Evolutionary conservation across 768 basidiomycete species (phyloP), one percentile per base, ranked within the genome.

Genomic region (Mycena polygramma): DNA sequence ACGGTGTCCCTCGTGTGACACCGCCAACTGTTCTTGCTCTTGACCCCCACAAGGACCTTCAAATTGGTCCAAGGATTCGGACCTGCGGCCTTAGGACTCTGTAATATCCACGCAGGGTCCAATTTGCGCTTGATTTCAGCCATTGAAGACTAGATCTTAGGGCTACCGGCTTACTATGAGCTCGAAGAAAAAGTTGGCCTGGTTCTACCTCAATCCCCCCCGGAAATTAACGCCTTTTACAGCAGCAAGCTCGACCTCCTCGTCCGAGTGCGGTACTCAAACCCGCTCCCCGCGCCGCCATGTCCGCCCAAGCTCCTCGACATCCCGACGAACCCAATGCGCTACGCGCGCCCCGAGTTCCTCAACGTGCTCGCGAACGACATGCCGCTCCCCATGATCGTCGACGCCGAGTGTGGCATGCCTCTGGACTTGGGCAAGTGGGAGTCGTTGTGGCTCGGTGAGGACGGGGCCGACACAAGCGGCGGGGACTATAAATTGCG

Each of bases 371-470:
- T 98, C 45, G 92, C 94, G 0, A 90, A 91, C 62, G 94, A 95
- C 57, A 89, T 91, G 14, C 92, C 94, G 0, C 79, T 98, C 22
- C 97, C 98, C 0, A 96, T 99, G 95, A 92, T 99, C 73, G 92
- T 98, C 1, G 98, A 99, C 75, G 95, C 94, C 0, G 98, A 99
- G 79, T 92, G 92, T 73, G 98, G 98, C 0, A 97, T 99, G 96
- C 96, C 97, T 0, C 81, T 99, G 30, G 95, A 99, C 78, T 82
- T 97, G 55, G 92, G 93, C 20, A 88, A 87, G 63, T 96, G 91
- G 87, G 91, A 92, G 63, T 92, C 89, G 43, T 81, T 97, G 20
- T 96, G 93, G 94, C 60, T 70, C 17, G 90, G 93, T 58, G 93
- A 95, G 69, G 89, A 89, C 51, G 92, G 86, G 26, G 22, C 1